Base-by-base conservation (phyloP, 176 grass and related monocot species). In the Ananas comosus region DNA sequence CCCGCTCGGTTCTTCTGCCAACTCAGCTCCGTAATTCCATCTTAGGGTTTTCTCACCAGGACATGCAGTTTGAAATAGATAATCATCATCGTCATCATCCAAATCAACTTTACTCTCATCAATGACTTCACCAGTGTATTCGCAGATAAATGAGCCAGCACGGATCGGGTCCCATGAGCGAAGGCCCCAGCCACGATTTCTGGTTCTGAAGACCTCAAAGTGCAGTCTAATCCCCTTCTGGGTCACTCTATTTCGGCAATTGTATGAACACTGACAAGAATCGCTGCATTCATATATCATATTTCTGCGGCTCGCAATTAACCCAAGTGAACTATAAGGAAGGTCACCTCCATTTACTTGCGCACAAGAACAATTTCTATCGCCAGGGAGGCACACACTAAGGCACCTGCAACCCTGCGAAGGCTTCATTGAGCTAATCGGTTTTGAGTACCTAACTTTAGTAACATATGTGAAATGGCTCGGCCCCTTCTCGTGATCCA, bases 131-230 rank as follows among this genome's bases (percentile, higher is more conserved):
- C 92, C 92, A 70, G 70, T 76, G 80, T 85, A 96, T 78, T 96
- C 88, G 4, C 92, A 96, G 70, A 96, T 78, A 56, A 91, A 96
- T 76, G 92, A 85, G 65, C 92, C 92, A 74, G 88, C 86, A 28
- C 86, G 71, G 70, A 96, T 89, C 53, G 88, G 81, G 23, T 91
- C 88, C 92, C 92, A 96, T 17, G 85, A 86, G 64, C 88, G 85
- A 75, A 96, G 92, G 51, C 88, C 92, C 92, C 92, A 96, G 52
- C 92, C 92, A 64, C 80, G 75, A 59, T 91, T 80, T 7, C n/a
- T 52, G n/a, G 92, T 96, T 72, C 79, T 96, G 17, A 96, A 96
- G 67, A 96, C 86, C 81, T 96, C 92, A 79, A 96, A 89, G 72
- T 91, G 92, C 59, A 87, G 67, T 53, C 77, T 87, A 70, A 82